Evolutionary conservation across 2,329 filamentous ascomycete species (phyloP).

Genomic region (Exophiala bonariae): DNA sequence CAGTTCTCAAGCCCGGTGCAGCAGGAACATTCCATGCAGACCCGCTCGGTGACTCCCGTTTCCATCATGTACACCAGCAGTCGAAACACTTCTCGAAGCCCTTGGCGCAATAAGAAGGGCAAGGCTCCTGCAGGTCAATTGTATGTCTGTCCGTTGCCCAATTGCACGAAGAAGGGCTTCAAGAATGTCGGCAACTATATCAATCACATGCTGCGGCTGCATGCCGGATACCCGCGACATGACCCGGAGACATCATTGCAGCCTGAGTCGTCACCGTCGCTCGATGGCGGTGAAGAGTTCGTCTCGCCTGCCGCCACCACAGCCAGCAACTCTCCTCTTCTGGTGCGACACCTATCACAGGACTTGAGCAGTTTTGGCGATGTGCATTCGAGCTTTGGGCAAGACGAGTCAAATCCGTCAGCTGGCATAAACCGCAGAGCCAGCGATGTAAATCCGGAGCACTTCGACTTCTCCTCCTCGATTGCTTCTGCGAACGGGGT

Average conservation of each 20-base stretch:
- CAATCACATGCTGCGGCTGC: slow-evolving; percentile 14
- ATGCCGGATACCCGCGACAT: slow-evolving; percentile 5
- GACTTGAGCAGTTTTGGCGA: neutral
- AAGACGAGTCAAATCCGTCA: no score
- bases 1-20: no score
- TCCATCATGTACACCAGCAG: neutral
- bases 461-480: no score
- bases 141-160: slow-evolving; percentile 12
- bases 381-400: neutral
- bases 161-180: slow-evolving; percentile 12
- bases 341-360: neutral
- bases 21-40: no score
- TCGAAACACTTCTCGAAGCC: neutral
- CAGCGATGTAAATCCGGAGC: neutral
- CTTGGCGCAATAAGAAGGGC: slow-evolving; percentile 1
- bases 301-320: neutral
- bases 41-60: neutral
- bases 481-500: no score
- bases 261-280: neutral
- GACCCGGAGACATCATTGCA: slow-evolving; percentile 9
- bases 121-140: slow-evolving; percentile 9
- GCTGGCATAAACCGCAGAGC: no score
- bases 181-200: slow-evolving; percentile 14
- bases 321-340: neutral
- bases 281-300: neutral